Evolutionary conservation across 2,329 filamentous ascomycete species (phyloP).

Genomic region (Cytospora mali): DNA sequence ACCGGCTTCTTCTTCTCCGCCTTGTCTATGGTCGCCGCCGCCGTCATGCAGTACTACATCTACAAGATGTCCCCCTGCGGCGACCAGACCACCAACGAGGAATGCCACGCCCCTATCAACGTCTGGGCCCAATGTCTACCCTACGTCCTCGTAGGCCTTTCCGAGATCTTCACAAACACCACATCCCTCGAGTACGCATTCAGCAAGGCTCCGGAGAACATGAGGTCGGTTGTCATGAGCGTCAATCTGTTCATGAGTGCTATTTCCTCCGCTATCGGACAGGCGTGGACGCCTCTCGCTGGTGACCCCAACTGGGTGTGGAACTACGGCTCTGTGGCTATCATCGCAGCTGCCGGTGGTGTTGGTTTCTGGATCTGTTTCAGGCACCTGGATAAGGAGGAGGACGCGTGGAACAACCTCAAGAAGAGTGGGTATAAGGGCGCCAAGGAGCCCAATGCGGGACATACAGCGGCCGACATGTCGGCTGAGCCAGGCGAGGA

Average conservation of each 20-base stretch:
- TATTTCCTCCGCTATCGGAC: constrained; percentile 69
- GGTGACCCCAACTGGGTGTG: constrained; percentile 68
- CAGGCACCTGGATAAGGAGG: constrained; percentile 64
- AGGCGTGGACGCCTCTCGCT: constrained; percentile 65
- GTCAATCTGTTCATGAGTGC: constrained; percentile 73
- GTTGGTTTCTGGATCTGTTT: constrained; percentile 70
- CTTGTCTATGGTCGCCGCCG: constrained; percentile 61
- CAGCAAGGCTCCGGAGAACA: constrained; percentile 77
- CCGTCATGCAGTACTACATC: constrained; percentile 62
- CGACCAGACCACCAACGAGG: constrained; percentile 49
- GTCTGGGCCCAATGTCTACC: constrained; percentile 62
- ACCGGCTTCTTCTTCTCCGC: constrained; percentile 68
- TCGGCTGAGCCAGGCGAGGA: constrained; percentile 2
- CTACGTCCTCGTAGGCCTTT: constrained; percentile 54
- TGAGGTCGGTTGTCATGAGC: constrained; percentile 74
- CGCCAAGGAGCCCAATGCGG: constrained; percentile 41
- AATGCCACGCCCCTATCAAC: constrained; percentile 59
- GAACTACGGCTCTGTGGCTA: constrained; percentile 69
- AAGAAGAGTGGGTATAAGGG: constrained; percentile 48
- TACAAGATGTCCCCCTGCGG: constrained; percentile 64
- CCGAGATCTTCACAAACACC: constrained; percentile 58
- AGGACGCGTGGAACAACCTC: constrained; percentile 70
- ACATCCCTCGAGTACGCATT: constrained; percentile 75
- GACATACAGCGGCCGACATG: constrained; percentile 20
- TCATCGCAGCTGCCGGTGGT: constrained; percentile 65